Evolutionary conservation across 2,329 filamentous ascomycete species (phyloP), one percentile per base, ranked within the genome.

Genomic region (Botrytis medusae): DNA sequence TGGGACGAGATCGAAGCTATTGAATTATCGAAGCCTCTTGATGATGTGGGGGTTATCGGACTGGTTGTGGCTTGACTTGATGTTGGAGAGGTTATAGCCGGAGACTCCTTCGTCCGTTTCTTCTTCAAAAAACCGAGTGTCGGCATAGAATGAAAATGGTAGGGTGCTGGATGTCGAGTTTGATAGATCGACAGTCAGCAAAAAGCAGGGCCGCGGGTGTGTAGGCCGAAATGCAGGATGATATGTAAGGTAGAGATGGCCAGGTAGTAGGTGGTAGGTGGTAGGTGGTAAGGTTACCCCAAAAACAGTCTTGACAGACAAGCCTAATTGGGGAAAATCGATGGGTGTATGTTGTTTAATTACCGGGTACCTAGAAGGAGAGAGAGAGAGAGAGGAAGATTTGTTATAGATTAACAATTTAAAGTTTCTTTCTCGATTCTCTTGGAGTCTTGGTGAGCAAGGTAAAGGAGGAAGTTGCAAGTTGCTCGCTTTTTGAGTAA

Each of bases 81-180:
- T 79, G 87, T 88, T 82, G 93, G 90, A 82, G 89, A 87, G 82
- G 91, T 89, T 82, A 87, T 83, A 83, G 87, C 88, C 81, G 85
- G 86, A 81, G 90, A 92, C 86, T 98, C 94, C 90, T 94, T 97
- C 85, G 94, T 97, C 89, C 94, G 92, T 89, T 97, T 97, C 90
- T 97, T 98, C 89, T 98, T 98, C 83, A 98, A 90, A 82, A 98
- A 94, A 84, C 94, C 94, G 87, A 98, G 89, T 84, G 90, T 93
- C 91, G 95, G 96, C 96, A 99, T 98, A 81, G 78, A 79, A 79
- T 79, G 77, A 74, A 77, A 77, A 37, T 77, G 74, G 73, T 65
- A 71, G 70, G 74, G 75, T 76, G 74, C 73, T 77, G 74, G 75
- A 54, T 67, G 74, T 79, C 79, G 77, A 78, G 77, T 54, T 54